Percentiles rank a stretch among this genome's conserved stretches.
phyloP scores from a whole-genome alignment of 1,284 basidiomycete species.

The Blastosporella zonata region DNA sequence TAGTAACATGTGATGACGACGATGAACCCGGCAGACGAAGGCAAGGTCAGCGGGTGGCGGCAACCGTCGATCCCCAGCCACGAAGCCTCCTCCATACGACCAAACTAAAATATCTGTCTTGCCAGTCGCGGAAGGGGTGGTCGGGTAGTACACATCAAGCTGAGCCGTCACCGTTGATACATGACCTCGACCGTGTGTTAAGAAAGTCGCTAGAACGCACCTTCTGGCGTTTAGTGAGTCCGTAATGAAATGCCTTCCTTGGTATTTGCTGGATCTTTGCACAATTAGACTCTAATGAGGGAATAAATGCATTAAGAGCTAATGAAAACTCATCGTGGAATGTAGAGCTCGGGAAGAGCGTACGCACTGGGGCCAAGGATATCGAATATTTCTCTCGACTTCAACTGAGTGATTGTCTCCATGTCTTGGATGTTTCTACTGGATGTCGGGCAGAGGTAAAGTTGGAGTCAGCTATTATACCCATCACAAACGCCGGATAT shows the following conservation, averaged over 20 bases:
- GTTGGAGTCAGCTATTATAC: too few species aligned
- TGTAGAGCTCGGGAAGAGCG: too few species aligned
- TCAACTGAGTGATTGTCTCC: slow-evolving; percentile 33
- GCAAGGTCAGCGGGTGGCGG: slow-evolving; percentile 45
- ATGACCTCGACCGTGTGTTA: not conserved
- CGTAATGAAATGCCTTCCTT: slow-evolving; percentile 54
- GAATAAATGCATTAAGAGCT: slow-evolving; percentile 46
- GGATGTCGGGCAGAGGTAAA: too few species aligned
- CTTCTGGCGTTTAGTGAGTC: slow-evolving; percentile 49
- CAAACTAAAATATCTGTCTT: slow-evolving; percentile 56
- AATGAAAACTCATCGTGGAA: slow-evolving; percentile 5
- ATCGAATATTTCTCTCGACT: slow-evolving; percentile 31
- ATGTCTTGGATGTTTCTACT: slow-evolving; percentile 23
- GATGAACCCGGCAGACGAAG: slow-evolving; percentile 54
- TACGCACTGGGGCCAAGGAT: slow-evolving; percentile 37
- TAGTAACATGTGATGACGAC: slow-evolving; percentile 64
- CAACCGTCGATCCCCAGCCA: slow-evolving; percentile 43
- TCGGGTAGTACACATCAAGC: slow-evolving; percentile 54
- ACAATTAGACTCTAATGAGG: slow-evolving; percentile 39
- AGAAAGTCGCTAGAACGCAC: slow-evolving; percentile 27
- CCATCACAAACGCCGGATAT: too few species aligned
- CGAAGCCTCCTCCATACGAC: slow-evolving; percentile 63
- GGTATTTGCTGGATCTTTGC: slow-evolving; percentile 39
- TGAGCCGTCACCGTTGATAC: slow-evolving; percentile 10
- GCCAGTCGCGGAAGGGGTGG: slow-evolving; percentile 22